These are phyloP conservation scores for Chaetoceros tenuissimus DNA, from an alignment of 108 stramenopile genomes.

Conservation along the genomic window DNA sequence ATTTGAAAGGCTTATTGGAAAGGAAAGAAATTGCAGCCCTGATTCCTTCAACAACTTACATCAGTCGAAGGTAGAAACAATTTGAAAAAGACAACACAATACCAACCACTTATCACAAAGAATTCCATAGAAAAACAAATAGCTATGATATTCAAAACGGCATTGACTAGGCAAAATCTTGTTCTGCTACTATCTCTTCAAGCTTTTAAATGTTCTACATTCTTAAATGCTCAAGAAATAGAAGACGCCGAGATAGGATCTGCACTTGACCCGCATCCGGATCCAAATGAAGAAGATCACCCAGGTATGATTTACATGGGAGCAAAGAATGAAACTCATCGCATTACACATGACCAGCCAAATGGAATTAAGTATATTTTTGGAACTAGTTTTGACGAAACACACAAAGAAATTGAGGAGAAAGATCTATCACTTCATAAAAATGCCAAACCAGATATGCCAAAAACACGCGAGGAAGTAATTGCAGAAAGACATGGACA, in stretches of 20 bases:
- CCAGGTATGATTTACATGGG: constrained; percentile 66
- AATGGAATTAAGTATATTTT: constrained; percentile 71
- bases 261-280: constrained; percentile 63
- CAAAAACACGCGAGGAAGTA: constrained; percentile 44
- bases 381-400: constrained; percentile 62
- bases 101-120: no score
- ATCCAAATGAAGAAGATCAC: constrained; percentile 75
- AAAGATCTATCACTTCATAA: constrained; percentile 41
- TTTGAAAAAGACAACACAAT: no score
- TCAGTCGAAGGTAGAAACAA: no score
- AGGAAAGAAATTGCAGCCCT: no score
- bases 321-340: constrained; percentile 12
- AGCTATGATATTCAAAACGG: no score
- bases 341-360: neutral
- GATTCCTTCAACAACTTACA: no score
- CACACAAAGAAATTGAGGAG: constrained; percentile 51
- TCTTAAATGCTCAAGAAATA: constrained; percentile 1
- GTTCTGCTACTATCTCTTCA: no score
- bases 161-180: no score
- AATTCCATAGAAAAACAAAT: no score
- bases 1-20: no score
- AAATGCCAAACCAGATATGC: constrained; percentile 29
- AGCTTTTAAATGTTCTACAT: no score
- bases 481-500: constrained; percentile 50
- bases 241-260: constrained; percentile 28